Evolutionary conservation across 305 asterid genomes (phyloP), one percentile per base, ranked within the genome.

Genomic region (Ilex paraguariensis): DNA sequence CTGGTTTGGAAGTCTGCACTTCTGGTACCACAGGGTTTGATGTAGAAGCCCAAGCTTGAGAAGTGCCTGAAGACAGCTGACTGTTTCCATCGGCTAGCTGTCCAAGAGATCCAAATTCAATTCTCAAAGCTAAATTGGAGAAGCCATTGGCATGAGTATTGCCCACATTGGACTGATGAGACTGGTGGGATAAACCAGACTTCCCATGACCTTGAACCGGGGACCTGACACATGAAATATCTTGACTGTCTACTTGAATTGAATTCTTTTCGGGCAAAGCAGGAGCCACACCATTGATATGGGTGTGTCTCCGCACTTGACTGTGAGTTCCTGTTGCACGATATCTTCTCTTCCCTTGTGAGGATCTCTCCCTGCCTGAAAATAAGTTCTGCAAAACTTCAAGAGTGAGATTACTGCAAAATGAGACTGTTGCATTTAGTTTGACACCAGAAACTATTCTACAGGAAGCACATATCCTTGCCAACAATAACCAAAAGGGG

Each of bases 91-190:
- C 88, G 17, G 87, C 81, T 0, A 86, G 76, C 56, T 69, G 65
- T 64, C 98, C 97, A 14, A 89, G 46, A 12, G 98, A 78, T 45
- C 98, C 98, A 63, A 92, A 92, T 66, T 85, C 84, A 64, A 87
- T 77, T 68, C 45, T 67, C 57, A 77, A 52, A n/a, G 69, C 62
- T 3, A 75, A 57, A 40, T 64, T 70, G 16, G 71, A 36, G 70
- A 39, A 48, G 51, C 71, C 81, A 55, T 75, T 70, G 39, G 36
- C 70, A 59, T 66, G 77, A 70, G 67, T 48, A 59, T 54, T 76
- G 44, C 59, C 77, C 63, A 57, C 79, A 39, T 52, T 65, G 7
- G 53, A 57, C 54, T 39, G 57, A 39, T 70, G 72, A 56, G 82
- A 77, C 67, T 69, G 82, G 72, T 71, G 40, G 66, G 56, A 52